phyloP scores from a whole-genome alignment of 176 grass and related monocot genomes.

The Zea luxurians region DNA sequence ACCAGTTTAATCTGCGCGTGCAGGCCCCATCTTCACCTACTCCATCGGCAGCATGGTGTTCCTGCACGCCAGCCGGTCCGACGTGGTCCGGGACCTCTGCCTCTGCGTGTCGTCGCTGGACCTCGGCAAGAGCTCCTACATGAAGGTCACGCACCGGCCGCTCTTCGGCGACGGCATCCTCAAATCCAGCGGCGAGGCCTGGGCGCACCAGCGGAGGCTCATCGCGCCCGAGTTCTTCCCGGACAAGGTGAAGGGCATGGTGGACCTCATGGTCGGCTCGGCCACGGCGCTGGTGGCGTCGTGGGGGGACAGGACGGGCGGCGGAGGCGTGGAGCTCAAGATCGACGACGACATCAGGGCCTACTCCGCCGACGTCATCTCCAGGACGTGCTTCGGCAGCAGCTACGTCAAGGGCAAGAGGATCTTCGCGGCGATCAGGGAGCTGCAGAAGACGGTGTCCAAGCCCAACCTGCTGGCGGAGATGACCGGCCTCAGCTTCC shows the following conservation, averaged over 20 bases:
- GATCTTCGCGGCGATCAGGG: conserved; percentile 70
- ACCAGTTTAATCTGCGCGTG: neutral
- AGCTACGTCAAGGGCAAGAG: conserved; percentile 66
- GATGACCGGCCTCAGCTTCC: conserved; percentile 53
- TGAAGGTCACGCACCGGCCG: conserved; percentile 78
- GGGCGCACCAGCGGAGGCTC: conserved; percentile 67
- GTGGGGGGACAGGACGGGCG: conserved; percentile 47
- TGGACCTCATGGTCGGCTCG: conserved; percentile 69
- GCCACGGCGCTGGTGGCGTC: conserved; percentile 48
- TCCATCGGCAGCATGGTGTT: conserved; percentile 72
- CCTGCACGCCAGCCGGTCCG: conserved; percentile 62
- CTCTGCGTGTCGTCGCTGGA: conserved; percentile 58
- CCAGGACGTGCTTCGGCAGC: conserved; percentile 80
- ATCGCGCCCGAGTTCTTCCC: conserved; percentile 84
- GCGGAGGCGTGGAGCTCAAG: conserved; percentile 37
- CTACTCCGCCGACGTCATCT: conserved; percentile 87
- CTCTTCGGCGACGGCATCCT: conserved; percentile 91
- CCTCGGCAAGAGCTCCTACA: conserved; percentile 84
- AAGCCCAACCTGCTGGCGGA: conserved; percentile 67
- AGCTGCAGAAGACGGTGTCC: conserved; percentile 69
- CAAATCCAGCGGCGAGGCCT: conserved; percentile 73
- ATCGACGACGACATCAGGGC: conserved; percentile 77
- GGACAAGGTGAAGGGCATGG: conserved; percentile 81
- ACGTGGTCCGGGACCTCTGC: conserved; percentile 61
- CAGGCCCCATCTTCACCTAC: conserved; percentile 71